phyloP scores from a whole-genome alignment of 768 basidiomycete species.

The Panaeolus papilionaceus region DNA sequence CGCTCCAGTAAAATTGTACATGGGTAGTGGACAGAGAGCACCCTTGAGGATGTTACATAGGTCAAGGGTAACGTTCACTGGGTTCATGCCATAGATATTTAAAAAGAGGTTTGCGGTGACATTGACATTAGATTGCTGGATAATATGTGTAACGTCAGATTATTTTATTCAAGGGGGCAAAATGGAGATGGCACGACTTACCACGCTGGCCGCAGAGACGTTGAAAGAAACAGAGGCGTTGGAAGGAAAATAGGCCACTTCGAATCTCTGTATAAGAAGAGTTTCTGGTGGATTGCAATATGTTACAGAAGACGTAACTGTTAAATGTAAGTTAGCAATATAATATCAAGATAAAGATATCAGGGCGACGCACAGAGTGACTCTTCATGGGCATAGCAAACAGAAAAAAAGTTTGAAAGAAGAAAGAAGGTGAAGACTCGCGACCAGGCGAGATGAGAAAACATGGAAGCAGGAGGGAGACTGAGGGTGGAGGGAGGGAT shows the following conservation, averaged over 20 bases:
- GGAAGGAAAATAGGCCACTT: conserved; percentile 69
- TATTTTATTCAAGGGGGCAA: conserved; percentile 17
- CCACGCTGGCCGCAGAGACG: conserved; percentile 86
- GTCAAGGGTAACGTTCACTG: conserved; percentile 85
- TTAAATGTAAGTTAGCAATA: conserved; percentile 16
- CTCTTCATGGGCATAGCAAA: conserved; percentile 56
- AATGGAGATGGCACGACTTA: conserved; percentile 45
- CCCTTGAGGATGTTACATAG: conserved; percentile 82
- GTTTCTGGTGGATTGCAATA: conserved; percentile 85
- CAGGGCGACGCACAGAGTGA: conserved; percentile 59
- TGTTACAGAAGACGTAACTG: conserved; percentile 88
- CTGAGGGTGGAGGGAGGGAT: conserved; percentile 15
- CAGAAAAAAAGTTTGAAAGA: conserved; percentile 40
- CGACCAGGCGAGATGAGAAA: conserved; percentile 77
- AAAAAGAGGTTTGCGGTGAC: conserved; percentile 84
- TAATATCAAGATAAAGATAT: conserved; percentile 25
- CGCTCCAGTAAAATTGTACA: conserved; percentile 88
- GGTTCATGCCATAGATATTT: conserved; percentile 87
- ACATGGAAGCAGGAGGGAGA: conserved; percentile 50
- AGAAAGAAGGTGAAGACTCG: conserved; percentile 58
- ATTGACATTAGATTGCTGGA: conserved; percentile 74
- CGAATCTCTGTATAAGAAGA: conserved; percentile 80
- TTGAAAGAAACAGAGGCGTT: conserved; percentile 85
- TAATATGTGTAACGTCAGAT: conserved; percentile 24
- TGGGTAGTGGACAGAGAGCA: conserved; percentile 81